Base-by-base conservation (phyloP, 106 monocot genomes). In the Phalaenopsis equestris region DNA sequence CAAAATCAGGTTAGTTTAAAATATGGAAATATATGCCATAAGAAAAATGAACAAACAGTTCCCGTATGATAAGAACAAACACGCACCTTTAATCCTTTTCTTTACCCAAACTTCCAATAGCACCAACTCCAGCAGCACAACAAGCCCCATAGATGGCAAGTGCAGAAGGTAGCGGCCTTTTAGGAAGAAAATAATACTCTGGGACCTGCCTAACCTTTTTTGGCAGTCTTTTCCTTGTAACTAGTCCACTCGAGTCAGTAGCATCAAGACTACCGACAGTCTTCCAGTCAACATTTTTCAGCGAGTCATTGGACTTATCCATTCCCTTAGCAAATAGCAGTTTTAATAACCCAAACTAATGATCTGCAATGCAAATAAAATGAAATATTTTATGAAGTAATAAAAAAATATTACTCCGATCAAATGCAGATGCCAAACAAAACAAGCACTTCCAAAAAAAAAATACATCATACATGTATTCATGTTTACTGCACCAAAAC, bases 231-330 rank as follows among this genome's bases (percentile, higher is more conserved):
- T 91, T 93, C 73, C 89, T 91, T 2, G 81, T 56, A 14, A 86
- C 81, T 19, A 87, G 80, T 43, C 67, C 85, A 77, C 61, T 82
- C 42, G 84, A 49, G 24, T 88, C 89, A 77, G 55, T 75, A 19
- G 80, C 58, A 46, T 64, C 79, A 38, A 76, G 21, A 76, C 74
- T 75, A 37, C 88, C 88, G 36, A 96, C 73, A 5, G 90, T 86
- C 73, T 91, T 93, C 96, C 96, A 93, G 58, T 91, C 93, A 75
- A 89, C 83, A 67, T 89, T 96, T 79, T 90, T 96, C 81, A 96
- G 79, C 78, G 86, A 12, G 65, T 96, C 96, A 75, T 88, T 93
- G 2, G 93, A 70, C 8, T 96, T 91, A 41, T 89, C 88, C 24
- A 55, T 74, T 17, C 73, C 93, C 90, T 91, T 94, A 9, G n/a